Conservation (phyloP, 2,329 filamentous ascomycete genomes). For the Alternaria angustiovoidea region DNA sequence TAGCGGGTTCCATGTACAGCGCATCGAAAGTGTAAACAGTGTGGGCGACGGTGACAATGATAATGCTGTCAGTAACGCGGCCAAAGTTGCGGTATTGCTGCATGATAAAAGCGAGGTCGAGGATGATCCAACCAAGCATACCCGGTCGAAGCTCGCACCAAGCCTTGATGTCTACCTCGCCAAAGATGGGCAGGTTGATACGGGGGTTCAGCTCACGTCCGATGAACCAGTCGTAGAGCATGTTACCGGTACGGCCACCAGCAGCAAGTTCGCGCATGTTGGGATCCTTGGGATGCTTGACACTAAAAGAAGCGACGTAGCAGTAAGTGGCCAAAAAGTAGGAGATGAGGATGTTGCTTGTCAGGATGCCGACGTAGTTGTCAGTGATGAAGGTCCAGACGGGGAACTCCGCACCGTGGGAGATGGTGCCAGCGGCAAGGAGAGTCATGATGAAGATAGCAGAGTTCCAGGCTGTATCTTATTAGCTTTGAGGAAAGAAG, state of each 20-base stretch:
- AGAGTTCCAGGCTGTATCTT: slow-evolving; percentile 72
- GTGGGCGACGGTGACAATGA: slow-evolving; percentile 80
- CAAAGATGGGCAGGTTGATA: slow-evolving; percentile 77
- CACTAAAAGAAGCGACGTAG: slow-evolving; percentile 82
- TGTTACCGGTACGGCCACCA: slow-evolving; percentile 82
- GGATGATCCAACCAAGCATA: slow-evolving; percentile 85
- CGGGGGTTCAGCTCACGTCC: slow-evolving; percentile 94
- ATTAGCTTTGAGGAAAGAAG: slow-evolving; percentile 21
- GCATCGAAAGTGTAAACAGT: slow-evolving; percentile 84
- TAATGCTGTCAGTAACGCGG: slow-evolving; percentile 83
- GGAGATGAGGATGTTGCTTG: slow-evolving; percentile 80
- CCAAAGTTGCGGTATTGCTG: slow-evolving; percentile 89
- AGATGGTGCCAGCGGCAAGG: slow-evolving; percentile 75
- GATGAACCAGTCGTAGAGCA: slow-evolving; percentile 96
- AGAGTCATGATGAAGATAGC: slow-evolving; percentile 75
- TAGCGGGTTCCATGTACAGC: slow-evolving; percentile 85
- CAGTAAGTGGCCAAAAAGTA: slow-evolving; percentile 77
- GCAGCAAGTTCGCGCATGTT: slow-evolving; percentile 79
- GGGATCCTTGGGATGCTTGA: slow-evolving; percentile 74
- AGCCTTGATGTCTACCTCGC: slow-evolving; percentile 87
- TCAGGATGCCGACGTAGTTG: slow-evolving; percentile 87
- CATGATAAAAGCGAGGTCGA: slow-evolving; percentile 84
- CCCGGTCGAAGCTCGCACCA: slow-evolving; percentile 93
- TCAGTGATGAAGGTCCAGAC: slow-evolving; percentile 94
- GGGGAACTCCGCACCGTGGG: slow-evolving; percentile 80